A percentile compares a stretch with the other conserved stretches of the same genome.
Conservation (phyloP, 202 grass and related monocot species). For the Setaria italica region DNA sequence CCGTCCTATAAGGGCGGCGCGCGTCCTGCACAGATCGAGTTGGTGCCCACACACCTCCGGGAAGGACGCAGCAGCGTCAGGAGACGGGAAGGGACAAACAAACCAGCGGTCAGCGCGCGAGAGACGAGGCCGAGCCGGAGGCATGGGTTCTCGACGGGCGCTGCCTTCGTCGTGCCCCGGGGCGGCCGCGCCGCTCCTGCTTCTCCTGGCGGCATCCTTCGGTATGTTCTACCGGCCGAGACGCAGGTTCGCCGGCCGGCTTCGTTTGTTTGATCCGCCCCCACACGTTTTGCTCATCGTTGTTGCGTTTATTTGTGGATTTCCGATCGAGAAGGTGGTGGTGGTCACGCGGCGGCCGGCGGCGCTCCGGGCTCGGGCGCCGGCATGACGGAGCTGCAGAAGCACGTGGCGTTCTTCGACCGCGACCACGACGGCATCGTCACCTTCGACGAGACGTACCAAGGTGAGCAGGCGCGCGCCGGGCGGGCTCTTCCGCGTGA, state of each 20-base stretch:
- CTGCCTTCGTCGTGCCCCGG: neutral
- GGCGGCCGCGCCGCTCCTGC: conserved; percentile 24
- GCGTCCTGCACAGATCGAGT: neutral
- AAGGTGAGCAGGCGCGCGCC: conserved; percentile 37
- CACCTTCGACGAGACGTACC: conserved; percentile 63
- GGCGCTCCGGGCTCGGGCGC: neutral
- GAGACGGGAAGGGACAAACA: neutral
- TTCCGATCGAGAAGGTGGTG: neutral
- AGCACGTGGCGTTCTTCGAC: conserved; percentile 86
- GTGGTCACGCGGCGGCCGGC: neutral
- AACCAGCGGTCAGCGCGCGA: neutral
- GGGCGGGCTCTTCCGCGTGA: no score
- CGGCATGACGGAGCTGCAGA: conserved; percentile 65
- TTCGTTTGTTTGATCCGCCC: neutral
- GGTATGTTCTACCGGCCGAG: neutral
- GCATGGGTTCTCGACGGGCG: conserved; percentile 21
- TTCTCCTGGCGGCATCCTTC: conserved; percentile 19
- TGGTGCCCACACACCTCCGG: neutral
- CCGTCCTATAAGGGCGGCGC: conserved; percentile 12
- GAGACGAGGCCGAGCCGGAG: neutral
- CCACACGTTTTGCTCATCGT: neutral
- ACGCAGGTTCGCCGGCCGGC: no score
- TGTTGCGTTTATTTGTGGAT: neutral
- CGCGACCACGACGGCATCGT: conserved; percentile 73
- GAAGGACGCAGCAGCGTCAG: neutral